Evolutionary conservation across 257 asterid species (phyloP).

Genomic region (Galeopsis tetrahit): DNA sequence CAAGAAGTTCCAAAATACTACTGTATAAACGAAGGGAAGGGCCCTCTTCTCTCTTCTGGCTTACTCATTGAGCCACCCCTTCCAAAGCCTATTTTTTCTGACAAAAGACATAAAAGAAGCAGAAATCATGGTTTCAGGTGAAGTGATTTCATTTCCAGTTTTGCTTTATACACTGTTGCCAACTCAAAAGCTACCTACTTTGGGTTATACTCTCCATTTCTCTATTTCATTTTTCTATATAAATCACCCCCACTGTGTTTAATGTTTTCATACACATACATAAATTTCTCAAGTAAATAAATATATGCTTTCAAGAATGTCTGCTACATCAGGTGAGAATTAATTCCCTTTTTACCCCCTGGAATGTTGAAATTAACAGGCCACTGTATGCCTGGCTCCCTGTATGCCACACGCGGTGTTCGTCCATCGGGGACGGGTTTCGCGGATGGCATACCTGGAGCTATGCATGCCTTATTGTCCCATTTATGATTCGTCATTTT

Average conservation of each 20-base stretch:
- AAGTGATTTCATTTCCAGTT: slow-evolving; percentile 29
- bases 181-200: slow-evolving; percentile 36
- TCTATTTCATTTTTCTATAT: not conserved
- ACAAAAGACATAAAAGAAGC: slow-evolving; percentile 12
- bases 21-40: not conserved
- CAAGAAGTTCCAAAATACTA: not conserved
- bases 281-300: not conserved
- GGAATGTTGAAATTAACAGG: not conserved
- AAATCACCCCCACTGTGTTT: not conserved
- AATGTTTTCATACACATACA: not conserved
- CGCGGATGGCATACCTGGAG: slow-evolving; percentile 56
- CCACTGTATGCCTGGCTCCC: slow-evolving; percentile 56
- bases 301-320: not conserved
- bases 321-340: slow-evolving; percentile 11
- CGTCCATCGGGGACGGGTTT: slow-evolving; percentile 29
- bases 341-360: not conserved
- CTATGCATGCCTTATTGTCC: slow-evolving; percentile 37
- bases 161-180: slow-evolving; percentile 32
- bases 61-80: slow-evolving; percentile 26
- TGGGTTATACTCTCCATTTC: not conserved
- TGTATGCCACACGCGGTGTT: slow-evolving; percentile 55
- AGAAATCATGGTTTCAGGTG: slow-evolving; percentile 38
- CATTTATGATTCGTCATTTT: not conserved
- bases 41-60: not conserved
- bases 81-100: slow-evolving; percentile 30